Base-by-base conservation (phyloP, 306 rosid species). In the Pterocarpus macrocarpus region DNA sequence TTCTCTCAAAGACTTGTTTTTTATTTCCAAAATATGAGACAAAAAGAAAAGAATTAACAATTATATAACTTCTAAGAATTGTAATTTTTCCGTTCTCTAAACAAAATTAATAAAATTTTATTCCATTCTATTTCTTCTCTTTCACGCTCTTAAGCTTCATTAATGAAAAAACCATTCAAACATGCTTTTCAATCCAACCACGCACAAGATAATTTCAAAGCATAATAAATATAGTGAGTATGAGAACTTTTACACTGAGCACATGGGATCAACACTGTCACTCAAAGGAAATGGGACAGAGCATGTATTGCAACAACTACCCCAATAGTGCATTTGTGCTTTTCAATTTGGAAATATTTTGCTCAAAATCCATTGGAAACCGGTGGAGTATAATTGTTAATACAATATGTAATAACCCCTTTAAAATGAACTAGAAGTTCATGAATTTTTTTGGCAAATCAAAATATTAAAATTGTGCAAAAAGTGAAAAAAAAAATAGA, bases 321-420 rank as follows among this genome's bases (percentile, higher is more conserved):
- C 2, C 67, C 43, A 57, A 41, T 47, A 9, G 53, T 43, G 57
- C 22, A 14, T 4, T 13, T 41, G 45, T 14, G 16, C 79, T 75
- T 59, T 61, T 44, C 6, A 4, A 75, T 61, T 59, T 13, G 69
- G 9, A 75, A 41, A 75, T 75, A 45, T 75, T 75, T 75, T 43
- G 71, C 7, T 38, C 13, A n/a, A 38, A 65, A 65, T 36, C 0
- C 38, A 65, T 7, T 22, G 28, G 28, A 22, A 35, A 11, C 2
- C 15, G 47, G 13, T 36, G 28, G 47, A 61, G 69, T 35, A 32
- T 64, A 36, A 35, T 64, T 64, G 28, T 14, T 2, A 22, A 57
- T 57, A 57, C 2, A 10, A 62, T 34, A 12, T 35, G 36, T 2
- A 35, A 7, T 36, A 15, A 5, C 1, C 3, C 9, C 3, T 7